phyloP scores from a whole-genome alignment of 2,329 filamentous ascomycete species.

The Akanthomyces uredinophilus region DNA sequence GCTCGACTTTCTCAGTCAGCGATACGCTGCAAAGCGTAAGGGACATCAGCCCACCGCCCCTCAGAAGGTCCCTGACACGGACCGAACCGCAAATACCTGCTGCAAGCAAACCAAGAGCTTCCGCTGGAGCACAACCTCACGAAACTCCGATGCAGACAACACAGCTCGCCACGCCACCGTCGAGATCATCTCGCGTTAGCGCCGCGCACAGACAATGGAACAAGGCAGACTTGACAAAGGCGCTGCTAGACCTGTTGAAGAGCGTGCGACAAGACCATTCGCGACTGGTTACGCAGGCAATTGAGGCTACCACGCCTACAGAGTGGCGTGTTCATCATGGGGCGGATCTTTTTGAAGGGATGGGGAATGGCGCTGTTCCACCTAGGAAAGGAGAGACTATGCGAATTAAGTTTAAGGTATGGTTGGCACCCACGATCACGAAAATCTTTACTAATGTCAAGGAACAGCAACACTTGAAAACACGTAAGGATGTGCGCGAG shows the following conservation, averaged over 20 bases:
- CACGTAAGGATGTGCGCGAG: constrained; percentile 41
- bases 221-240: neutral
- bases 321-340: constrained; percentile 37
- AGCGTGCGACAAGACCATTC: constrained; percentile 43
- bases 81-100: neutral
- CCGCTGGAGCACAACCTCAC: constrained; percentile 16
- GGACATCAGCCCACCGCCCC: constrained; percentile 25
- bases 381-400: constrained; percentile 37
- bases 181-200: neutral
- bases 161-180: constrained; percentile 16
- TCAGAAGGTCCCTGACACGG: constrained; percentile 20
- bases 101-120: neutral
- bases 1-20: neutral
- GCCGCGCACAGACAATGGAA: neutral
- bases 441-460: neutral
- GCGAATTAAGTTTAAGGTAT: constrained; percentile 48
- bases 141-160: neutral
- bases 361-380: constrained; percentile 33
- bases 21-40: neutral
- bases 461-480: constrained; percentile 38
- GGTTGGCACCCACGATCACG: neutral
- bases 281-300: constrained; percentile 39
- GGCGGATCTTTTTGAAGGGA: constrained; percentile 43
- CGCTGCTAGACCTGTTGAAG: constrained; percentile 34
- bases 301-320: constrained; percentile 39